Conservation (phyloP, 257 asterid species). For the Ballota nigra region DNA sequence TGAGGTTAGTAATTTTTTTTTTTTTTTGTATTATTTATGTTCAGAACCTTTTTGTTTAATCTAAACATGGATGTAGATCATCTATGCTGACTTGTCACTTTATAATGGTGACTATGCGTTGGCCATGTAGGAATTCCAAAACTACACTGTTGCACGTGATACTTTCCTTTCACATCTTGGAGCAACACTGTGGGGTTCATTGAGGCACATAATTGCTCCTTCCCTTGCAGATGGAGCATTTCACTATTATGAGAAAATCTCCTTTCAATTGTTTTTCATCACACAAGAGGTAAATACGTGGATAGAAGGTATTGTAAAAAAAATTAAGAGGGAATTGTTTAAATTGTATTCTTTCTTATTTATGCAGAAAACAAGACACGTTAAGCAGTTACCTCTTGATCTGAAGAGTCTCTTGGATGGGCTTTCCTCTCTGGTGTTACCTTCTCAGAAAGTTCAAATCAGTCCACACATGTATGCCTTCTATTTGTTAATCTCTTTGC, state of each 20-base stretch:
- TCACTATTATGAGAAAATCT: slow-evolving; percentile 87
- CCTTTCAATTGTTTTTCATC: slow-evolving; percentile 90
- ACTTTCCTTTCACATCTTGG: slow-evolving; percentile 95
- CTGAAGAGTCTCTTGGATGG: slow-evolving; percentile 66
- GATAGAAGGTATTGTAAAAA: slow-evolving; percentile 11
- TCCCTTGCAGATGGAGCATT: slow-evolving; percentile 98
- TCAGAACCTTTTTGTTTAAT: slow-evolving; percentile 5
- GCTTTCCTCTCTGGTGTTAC: slow-evolving; percentile 72
- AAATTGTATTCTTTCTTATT: slow-evolving; percentile 10
- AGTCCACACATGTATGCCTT: slow-evolving; percentile 69
- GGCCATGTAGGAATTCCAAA: slow-evolving; percentile 67
- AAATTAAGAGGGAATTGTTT: background rate
- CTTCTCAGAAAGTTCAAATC: slow-evolving; percentile 83
- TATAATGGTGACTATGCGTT: slow-evolving; percentile 21
- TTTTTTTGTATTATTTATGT: slow-evolving; percentile 9
- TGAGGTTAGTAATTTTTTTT: slow-evolving; percentile 60
- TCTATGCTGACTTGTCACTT: slow-evolving; percentile 8
- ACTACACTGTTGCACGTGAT: slow-evolving; percentile 97
- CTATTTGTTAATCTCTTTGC: slow-evolving; percentile 16
- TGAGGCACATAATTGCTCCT: slow-evolving; percentile 92
- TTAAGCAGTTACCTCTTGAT: slow-evolving; percentile 79
- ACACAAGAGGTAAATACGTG: slow-evolving; percentile 74
- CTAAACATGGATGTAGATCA: slow-evolving; percentile 3
- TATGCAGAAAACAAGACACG: slow-evolving; percentile 62
- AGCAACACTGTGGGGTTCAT: slow-evolving; percentile 93